These are phyloP conservation scores for Oligophagozyma castellii DNA, from an alignment of 1,139 yeast species.

Conservation along the genomic window DNA sequence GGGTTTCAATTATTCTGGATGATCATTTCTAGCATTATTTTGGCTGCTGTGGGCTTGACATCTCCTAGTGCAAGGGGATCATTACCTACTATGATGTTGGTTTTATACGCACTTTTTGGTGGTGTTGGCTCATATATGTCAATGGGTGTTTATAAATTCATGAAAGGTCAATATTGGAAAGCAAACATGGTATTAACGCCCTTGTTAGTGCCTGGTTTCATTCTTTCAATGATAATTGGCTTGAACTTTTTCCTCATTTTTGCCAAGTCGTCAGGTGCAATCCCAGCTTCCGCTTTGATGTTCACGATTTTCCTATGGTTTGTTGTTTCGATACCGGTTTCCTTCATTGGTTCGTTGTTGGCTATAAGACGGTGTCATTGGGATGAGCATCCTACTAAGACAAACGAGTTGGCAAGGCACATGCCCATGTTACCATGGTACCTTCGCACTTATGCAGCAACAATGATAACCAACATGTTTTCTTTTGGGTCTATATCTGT, in stretches of 20 bases:
- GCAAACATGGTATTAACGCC: conserved; percentile 76
- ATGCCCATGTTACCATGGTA: conserved; percentile 88
- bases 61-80: conserved; percentile 96
- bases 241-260: conserved; percentile 73
- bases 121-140: conserved; percentile 78
- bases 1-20: conserved; percentile 78
- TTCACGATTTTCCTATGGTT: conserved; percentile 81
- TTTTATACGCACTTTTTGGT: conserved; percentile 69
- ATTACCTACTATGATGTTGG: conserved; percentile 76
- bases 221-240: conserved; percentile 49
- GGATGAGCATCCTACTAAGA: conserved; percentile 53
- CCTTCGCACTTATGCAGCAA: conserved; percentile 50
- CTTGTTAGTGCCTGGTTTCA: conserved; percentile 62
- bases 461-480: conserved; percentile 74
- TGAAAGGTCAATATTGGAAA: conserved; percentile 91
- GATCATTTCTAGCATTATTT: conserved; percentile 57
- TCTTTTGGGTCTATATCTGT: conserved; percentile 94
- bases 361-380: conserved; percentile 55
- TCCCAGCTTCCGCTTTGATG: conserved; percentile 80
- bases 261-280: conserved; percentile 84
- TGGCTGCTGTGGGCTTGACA: conserved; percentile 78
- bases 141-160: conserved; percentile 70
- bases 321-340: conserved; percentile 68
- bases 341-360: conserved; percentile 64
- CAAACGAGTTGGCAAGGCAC: conserved; percentile 91